Base-by-base conservation (phyloP, 1,284 basidiomycete genomes). In the Tilletiopsis washingtonensis region DNA sequence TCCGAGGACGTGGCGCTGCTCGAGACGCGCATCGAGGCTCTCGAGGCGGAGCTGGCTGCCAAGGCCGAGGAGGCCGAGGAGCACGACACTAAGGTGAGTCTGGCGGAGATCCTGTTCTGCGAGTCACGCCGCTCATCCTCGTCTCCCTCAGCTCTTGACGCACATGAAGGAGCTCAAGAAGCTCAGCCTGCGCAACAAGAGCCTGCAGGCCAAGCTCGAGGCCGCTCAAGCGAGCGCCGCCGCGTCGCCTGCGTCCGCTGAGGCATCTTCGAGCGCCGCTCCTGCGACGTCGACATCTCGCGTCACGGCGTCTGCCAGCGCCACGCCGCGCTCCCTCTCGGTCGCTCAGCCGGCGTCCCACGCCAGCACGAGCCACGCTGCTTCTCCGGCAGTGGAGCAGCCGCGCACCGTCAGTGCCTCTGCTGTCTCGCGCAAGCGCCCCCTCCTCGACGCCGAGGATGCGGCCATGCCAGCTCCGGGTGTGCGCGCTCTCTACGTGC, bases 31-130 rank as follows among this genome's bases (percentile, higher is more conserved):
- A 54, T 66, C 23, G 43, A 20, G 2, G 53, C 67, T 26, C 47
- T 70, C 15, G 67, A 68, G 45, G 25, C 45, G 11, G 64, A 68
- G 32, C 51, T 70, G 6, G 46, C 38, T 9, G 40, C 52, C 14
- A 66, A 67, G 45, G 66, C 66, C 3, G 54, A 56, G 11, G 67
- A 70, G 21, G 56, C 59, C 45, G 65, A 68, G 43, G 67, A 64
- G 12, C 62, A 63, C 1, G 67, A 69, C 37, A 43, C 43, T n/a
- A 63, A 27, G 27, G 32, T 29, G 15, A 46, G 26, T 7, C 29
- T 34, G 9, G 29, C 29, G 29, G n/a, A 34, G 29, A n/a, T n/a
- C 27, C 47, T 25, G 17, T 20, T 17, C 3, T n/a, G 9, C 29
- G 9, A 34, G n/a, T n/a, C n/a, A n/a, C n/a, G n/a, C n/a, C n/a